Conservation (phyloP, 495 filamentous ascomycete species). For the Penicillium dipodomyicola region DNA sequence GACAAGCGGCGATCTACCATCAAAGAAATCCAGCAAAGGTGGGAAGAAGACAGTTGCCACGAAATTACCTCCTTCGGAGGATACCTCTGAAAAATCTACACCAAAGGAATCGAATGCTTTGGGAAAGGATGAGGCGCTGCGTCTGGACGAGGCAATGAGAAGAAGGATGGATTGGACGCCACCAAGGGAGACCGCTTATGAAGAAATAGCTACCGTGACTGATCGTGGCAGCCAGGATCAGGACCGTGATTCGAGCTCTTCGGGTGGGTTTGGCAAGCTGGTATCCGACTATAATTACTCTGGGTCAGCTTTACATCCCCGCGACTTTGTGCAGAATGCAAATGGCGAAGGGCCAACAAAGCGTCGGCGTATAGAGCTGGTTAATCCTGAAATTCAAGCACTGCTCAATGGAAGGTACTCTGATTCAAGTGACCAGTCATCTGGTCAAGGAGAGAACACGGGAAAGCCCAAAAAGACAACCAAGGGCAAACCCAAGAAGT, state of each 20-base stretch:
- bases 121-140: constrained; percentile 25
- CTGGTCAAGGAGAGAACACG: constrained; percentile 14
- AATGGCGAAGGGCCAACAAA: constrained; percentile 38
- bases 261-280: constrained; percentile 27
- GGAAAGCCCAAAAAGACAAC: constrained; percentile 39
- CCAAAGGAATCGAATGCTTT: constrained; percentile 11
- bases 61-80: constrained; percentile 1
- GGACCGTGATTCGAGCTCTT: background rate
- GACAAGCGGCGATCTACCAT: constrained; percentile 15
- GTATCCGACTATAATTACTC: constrained; percentile 38
- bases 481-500: constrained; percentile 66
- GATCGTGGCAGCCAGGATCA: constrained; percentile 3
- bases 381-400: constrained; percentile 28
- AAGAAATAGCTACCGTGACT: constrained; percentile 14
- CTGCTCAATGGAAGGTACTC: constrained; percentile 10
- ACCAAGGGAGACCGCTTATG: constrained; percentile 22
- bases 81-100: background rate
- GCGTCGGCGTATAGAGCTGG: constrained; percentile 43
- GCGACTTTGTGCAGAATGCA: constrained; percentile 8
- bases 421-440: constrained; percentile 12
- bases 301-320: constrained; percentile 15
- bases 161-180: constrained; percentile 49
- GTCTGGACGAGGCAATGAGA: constrained; percentile 37
- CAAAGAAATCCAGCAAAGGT: constrained; percentile 18
- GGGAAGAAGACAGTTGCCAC: constrained; percentile 12